These are phyloP conservation scores for Suillus spraguei DNA, from an alignment of 768 basidiomycete species.

Conservation along the genomic window DNA sequence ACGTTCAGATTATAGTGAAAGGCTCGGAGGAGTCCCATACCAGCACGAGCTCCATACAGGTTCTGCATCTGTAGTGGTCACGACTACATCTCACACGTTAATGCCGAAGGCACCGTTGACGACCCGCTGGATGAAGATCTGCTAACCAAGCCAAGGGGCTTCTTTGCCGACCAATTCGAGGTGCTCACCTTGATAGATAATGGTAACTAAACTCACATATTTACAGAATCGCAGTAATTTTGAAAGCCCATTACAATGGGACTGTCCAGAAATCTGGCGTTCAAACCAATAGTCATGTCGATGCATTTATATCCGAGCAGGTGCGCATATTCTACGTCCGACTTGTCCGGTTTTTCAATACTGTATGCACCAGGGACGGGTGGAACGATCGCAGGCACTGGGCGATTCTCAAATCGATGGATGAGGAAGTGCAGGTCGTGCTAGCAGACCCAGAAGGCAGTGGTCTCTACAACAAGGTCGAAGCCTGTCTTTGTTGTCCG, in stretches of 20 bases:
- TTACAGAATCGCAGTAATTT: conserved; percentile 84
- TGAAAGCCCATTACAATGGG: conserved; percentile 82
- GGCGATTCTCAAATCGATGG: conserved; percentile 78
- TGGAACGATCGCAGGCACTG: conserved; percentile 89
- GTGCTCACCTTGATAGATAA: conserved; percentile 26
- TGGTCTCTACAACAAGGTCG: conserved; percentile 91
- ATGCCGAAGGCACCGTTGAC: conserved; percentile 30
- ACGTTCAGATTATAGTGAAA: conserved; percentile 30
- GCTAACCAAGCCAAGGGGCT: conserved; percentile 66
- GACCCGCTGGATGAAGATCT: conserved; percentile 46
- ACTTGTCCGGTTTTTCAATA: not conserved
- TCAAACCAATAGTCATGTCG: conserved; percentile 82
- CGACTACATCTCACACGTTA: conserved; percentile 50
- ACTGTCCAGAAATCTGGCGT: conserved; percentile 94
- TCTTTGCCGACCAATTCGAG: conserved; percentile 98
- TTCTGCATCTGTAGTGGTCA: conserved; percentile 54
- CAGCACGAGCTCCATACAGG: conserved; percentile 42
- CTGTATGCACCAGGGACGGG: conserved; percentile 71
- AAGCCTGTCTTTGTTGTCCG: not conserved
- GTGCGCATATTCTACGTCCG: conserved; percentile 37
- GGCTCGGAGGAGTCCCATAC: conserved; percentile 21
- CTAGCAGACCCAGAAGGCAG: conserved; percentile 94
- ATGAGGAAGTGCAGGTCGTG: conserved; percentile 65
- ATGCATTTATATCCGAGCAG: conserved; percentile 90
- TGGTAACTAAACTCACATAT: not conserved